Percentiles rank a stretch among this genome's conserved stretches.
These are phyloP conservation scores for Rossbeevera mucosa DNA, from an alignment of 768 basidiomycete species.

Conservation along the genomic window DNA sequence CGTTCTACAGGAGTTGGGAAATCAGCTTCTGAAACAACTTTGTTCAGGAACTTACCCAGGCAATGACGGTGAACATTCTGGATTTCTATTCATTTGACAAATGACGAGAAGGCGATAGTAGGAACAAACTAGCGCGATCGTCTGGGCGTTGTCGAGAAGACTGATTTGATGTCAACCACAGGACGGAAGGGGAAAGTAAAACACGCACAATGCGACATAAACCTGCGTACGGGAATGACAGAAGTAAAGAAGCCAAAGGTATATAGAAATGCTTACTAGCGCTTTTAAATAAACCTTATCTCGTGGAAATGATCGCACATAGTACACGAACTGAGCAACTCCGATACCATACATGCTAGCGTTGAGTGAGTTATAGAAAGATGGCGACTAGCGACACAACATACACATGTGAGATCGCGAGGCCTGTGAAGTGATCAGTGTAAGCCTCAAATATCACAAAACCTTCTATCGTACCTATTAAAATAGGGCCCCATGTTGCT, in stretches of 20 bases:
- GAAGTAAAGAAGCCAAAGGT: background rate
- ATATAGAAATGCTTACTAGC: slow-evolving; percentile 8
- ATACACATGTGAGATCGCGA: slow-evolving; percentile 10
- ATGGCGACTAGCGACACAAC: background rate
- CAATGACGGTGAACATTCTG: background rate
- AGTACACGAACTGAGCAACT: slow-evolving; percentile 17
- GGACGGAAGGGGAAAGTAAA: no score
- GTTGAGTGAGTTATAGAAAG: background rate
- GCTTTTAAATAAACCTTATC: slow-evolving; percentile 9
- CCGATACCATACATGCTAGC: slow-evolving; percentile 18
- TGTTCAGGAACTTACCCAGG: slow-evolving; percentile 5
- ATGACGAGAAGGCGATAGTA: slow-evolving; percentile 4
- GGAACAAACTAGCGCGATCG: background rate
- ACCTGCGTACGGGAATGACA: background rate
- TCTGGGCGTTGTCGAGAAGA: slow-evolving; percentile 6
- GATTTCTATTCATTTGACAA: slow-evolving; percentile 5
- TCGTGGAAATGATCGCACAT: slow-evolving; percentile 14
- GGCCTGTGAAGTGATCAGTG: slow-evolving; percentile 17
- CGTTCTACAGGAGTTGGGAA: background rate
- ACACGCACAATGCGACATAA: slow-evolving; percentile 6
- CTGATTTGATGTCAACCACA: slow-evolving; percentile 4
- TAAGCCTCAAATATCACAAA: no score
- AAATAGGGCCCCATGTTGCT: slow-evolving; percentile 11
- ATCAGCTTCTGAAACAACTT: background rate
- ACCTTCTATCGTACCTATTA: slow-evolving; percentile 11